Evolutionary conservation across 2,329 filamentous ascomycete genomes (phyloP), one percentile per base, ranked within the genome.

Genomic region (Diplodia intermedia): DNA sequence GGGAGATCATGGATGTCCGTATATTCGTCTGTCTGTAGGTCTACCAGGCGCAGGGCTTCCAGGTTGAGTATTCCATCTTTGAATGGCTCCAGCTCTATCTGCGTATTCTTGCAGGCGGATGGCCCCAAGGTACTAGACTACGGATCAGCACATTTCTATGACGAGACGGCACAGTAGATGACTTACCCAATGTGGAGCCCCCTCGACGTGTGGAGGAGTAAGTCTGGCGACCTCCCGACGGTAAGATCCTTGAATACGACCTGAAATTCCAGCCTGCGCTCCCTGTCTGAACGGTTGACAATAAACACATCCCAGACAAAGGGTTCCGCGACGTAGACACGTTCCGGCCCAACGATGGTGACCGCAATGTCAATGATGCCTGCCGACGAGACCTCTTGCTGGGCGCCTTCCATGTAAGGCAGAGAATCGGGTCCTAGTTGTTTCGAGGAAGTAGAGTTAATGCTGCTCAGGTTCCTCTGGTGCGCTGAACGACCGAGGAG

Each of bases 1-100:
- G 92, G 92, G 71, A 95, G 76, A 70, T 94, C 90, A 69, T 87
- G 85, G 66, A 94, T 88, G 77, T 94, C 91, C 3, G 92, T 89
- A 74, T 91, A 90, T 79, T 94, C 91, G 74, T 92, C 89, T 40
- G 87, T 91, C 26, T 83, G 86, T 69, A 94, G 76, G 76, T 95
- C 92, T 3, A 94, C 84, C 1, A 94, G 86, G 61, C 91, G 83
- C 23, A 94, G 83, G 2, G 89, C 89, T 72, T 94, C 91, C 2
- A 94, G 78, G n/a, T 85, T 84, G 36, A 92, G 83, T 38, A 92
- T 84, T 0, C 91, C 92, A 57, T 86, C 83, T 65, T 78, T 79
- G 65, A 93, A 80, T 4, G 91, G 89, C 65, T 93, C 81, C 71
- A 94, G 93, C 71, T 87, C 86, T 72, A 94, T 77, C 76, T 92